Percentiles rank a stretch among this genome's conserved stretches.
Evolutionary conservation across 768 basidiomycete species (phyloP).

Genomic region (Lactarius hengduanensis): DNA sequence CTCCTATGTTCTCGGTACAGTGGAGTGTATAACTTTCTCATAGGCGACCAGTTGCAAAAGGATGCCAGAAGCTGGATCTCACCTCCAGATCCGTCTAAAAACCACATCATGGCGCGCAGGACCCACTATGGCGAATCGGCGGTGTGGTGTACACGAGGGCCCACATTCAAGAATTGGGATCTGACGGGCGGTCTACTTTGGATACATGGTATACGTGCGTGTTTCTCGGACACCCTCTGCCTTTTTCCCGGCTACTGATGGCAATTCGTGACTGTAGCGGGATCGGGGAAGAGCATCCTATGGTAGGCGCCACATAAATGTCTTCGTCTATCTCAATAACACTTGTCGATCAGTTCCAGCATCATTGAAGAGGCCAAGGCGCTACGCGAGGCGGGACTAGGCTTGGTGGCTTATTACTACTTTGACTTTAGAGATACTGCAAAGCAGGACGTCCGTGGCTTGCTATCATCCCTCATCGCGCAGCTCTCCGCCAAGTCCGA

Average conservation of each 20-base stretch:
- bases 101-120: background rate
- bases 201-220: conserved; percentile 15
- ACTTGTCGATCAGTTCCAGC: background rate
- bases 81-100: conserved; percentile 13
- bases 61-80: conserved; percentile 4
- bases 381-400: background rate
- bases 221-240: background rate
- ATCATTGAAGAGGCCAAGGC: background rate
- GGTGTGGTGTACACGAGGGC: background rate
- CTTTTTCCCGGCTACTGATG: too few species aligned
- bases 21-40: background rate
- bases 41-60: conserved; percentile 3
- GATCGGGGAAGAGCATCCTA: conserved; percentile 9
- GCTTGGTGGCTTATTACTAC: conserved; percentile 1
- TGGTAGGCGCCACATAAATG: background rate
- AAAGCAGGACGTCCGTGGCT: conserved; percentile 5
- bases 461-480: background rate
- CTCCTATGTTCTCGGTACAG: too few species aligned
- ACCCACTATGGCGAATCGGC: background rate
- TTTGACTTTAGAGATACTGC: conserved; percentile 3
- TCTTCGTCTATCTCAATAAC: background rate
- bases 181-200: background rate
- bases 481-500: conserved; percentile 7
- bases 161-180: background rate
- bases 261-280: background rate